Evolutionary conservation across 805 yeast species (phyloP), one percentile per base, ranked within the genome.

Genomic region (Metschnikowia lachancei): DNA sequence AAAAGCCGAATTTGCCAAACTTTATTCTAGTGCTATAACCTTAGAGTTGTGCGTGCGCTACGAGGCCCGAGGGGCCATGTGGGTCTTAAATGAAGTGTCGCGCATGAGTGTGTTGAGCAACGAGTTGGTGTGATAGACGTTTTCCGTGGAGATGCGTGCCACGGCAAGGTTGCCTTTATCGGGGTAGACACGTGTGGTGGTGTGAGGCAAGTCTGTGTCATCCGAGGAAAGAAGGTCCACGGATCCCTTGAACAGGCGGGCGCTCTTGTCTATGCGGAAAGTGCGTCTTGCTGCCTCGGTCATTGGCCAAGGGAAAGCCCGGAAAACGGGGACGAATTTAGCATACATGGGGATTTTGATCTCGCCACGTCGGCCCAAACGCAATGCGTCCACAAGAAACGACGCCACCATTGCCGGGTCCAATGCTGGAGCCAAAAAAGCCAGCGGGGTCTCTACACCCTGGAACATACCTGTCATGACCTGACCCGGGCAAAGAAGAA

Each of bases 401-500:
- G 58, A 57, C 0, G 97, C 95, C 13, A 90, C 83, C 50, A 73
- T 73, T 8, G 57, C 59, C 0, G 94, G 90, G 14, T 84, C 83
- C 31, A 91, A 69, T 49, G 85, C 87, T 0, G 97, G 98, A 0
- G 98, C 98, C 7, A 91, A 62, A 4, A 84, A 53, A 3, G 74
- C 67, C 10, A 87, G 82, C 0, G 97, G 97, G 0, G 96, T 85
- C 26, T 65, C 51, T 5, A 92, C 87, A 1, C 83, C 82, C 14
- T 70, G 69, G 62, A 92, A 92, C 88, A 92, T 77, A 2, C 62
- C 57, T 0, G 97, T 89, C 40, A 74, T 77, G 51, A 92, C 63
- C 61, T 92, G 97, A 0, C 98, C 98, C 0, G 97, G 95, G 54
- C 94, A 83, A 0, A 92, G 74, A 30, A 92, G 69, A 46, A 92